Evolutionary conservation across 1,139 yeast species (phyloP).

Genomic region (Magnusiomyces tetraspermus): DNA sequence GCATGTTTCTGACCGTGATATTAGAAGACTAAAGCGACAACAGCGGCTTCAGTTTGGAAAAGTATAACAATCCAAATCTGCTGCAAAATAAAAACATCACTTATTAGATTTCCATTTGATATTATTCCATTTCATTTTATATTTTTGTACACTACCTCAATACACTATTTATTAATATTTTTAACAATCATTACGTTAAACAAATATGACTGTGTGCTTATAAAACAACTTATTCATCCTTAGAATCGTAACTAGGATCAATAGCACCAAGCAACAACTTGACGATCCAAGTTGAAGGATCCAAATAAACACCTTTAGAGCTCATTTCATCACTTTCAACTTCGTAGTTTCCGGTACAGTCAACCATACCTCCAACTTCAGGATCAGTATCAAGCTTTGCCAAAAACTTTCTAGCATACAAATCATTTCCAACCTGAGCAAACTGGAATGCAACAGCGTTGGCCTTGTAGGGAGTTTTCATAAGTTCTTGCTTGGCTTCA

Average conservation of each 20-base stretch:
- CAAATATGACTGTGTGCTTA: no score
- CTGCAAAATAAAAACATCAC: no score
- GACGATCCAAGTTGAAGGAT: slow-evolving; percentile 28
- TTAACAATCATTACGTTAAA: no score
- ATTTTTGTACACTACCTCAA: no score
- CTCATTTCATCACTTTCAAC: slow-evolving; percentile 31
- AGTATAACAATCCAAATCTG: no score
- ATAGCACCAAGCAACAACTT: slow-evolving; percentile 28
- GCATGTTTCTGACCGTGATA: neutral
- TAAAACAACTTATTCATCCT: slow-evolving; percentile 19
- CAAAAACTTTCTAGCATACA: slow-evolving; percentile 28
- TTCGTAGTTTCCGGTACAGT: slow-evolving; percentile 28
- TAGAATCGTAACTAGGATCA: slow-evolving; percentile 25
- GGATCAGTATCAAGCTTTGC: slow-evolving; percentile 26
- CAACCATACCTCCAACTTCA: slow-evolving; percentile 27
- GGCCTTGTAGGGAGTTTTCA: slow-evolving; percentile 23
- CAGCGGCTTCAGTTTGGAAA: neutral
- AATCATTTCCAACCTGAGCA: slow-evolving; percentile 30
- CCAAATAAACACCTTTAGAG: slow-evolving; percentile 24
- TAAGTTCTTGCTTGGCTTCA: slow-evolving; percentile 22
- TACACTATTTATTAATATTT: no score
- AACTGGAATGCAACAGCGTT: slow-evolving; percentile 30
- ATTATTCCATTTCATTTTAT: neutral
- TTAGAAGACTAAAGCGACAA: neutral
- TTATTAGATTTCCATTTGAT: neutral